phyloP scores from a whole-genome alignment of 331 rosid genomes.

The Acacia concinna region DNA sequence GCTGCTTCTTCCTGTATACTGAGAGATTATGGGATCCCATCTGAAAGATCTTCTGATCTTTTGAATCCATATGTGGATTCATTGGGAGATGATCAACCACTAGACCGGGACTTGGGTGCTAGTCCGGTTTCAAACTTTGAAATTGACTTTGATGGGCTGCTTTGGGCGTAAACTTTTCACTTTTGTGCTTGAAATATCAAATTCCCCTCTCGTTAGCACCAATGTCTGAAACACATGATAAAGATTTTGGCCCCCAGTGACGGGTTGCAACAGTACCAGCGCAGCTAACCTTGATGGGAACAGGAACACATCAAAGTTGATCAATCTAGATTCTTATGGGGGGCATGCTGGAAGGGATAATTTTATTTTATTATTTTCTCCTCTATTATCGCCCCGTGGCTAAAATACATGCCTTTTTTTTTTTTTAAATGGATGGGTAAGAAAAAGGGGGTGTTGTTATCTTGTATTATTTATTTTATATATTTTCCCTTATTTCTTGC shows the following conservation, averaged over 20 bases:
- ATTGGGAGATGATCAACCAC: constrained; percentile 42
- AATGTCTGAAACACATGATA: constrained; percentile 21
- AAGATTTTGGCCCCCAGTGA: constrained; percentile 33
- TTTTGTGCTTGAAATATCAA: constrained; percentile 5
- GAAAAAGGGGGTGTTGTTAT: constrained; percentile 14
- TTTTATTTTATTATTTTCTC: not conserved
- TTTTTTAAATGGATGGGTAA: constrained; percentile 13
- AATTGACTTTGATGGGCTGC: constrained; percentile 71
- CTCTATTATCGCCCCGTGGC: not conserved
- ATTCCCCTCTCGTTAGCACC: not conserved
- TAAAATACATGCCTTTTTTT: not conserved
- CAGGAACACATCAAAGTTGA: constrained; percentile 19
- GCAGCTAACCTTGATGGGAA: constrained; percentile 20
- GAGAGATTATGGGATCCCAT: constrained; percentile 80
- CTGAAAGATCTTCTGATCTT: constrained; percentile 83
- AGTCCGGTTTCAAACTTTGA: constrained; percentile 76
- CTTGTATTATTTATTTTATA: not conserved
- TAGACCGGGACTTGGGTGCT: constrained; percentile 53
- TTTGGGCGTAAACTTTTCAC: constrained; percentile 54
- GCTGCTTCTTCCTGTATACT: constrained; percentile 74
- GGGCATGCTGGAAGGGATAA: constrained; percentile 9
- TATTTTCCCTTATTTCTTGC: constrained; percentile 23
- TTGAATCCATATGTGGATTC: constrained; percentile 65
- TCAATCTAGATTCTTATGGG: not conserved
- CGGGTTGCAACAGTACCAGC: constrained; percentile 10